Evolutionary conservation across 495 filamentous ascomycete species (phyloP).

Genomic region (Apodospora peruviana): DNA sequence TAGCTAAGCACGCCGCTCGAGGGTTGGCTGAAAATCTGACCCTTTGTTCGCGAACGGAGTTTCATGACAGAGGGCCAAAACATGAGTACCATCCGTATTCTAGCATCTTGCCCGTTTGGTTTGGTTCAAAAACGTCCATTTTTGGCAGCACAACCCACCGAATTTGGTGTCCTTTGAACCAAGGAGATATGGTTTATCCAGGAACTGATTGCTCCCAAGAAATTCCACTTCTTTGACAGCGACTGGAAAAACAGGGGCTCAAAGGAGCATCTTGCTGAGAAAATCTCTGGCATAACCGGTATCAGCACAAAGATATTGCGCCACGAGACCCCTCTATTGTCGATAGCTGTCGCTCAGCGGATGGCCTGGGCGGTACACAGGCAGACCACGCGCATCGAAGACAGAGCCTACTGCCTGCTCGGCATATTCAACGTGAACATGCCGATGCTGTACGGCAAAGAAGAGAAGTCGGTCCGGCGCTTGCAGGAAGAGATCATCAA

Average conservation of each 20-base stretch:
- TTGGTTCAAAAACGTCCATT: too few relatives aligned
- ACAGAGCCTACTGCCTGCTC: slow-evolving; percentile 21
- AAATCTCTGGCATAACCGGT: slow-evolving; percentile 10
- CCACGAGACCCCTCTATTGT: neutral
- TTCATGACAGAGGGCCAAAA: too few relatives aligned
- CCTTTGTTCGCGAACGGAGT: too few relatives aligned
- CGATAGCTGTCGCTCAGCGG: slow-evolving; percentile 12
- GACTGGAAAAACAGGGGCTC: slow-evolving; percentile 21
- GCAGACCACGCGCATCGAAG: slow-evolving; percentile 15
- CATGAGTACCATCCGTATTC: too few relatives aligned
- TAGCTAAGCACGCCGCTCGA: too few relatives aligned
- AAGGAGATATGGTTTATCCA: too few relatives aligned
- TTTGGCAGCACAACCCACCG: too few relatives aligned
- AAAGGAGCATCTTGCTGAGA: slow-evolving; percentile 2
- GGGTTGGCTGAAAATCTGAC: too few relatives aligned
- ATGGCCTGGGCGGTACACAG: slow-evolving; percentile 20
- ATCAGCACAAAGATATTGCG: slow-evolving; percentile 6
- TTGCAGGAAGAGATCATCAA: slow-evolving; percentile 17
- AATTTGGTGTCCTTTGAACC: too few relatives aligned
- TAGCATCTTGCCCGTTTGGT: too few relatives aligned
- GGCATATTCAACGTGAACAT: slow-evolving; percentile 19
- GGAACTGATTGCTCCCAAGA: neutral
- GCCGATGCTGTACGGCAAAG: slow-evolving; percentile 17
- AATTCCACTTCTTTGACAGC: slow-evolving; percentile 8
- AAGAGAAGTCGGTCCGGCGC: slow-evolving; percentile 11